These are phyloP conservation scores for Microbotryomycetes sp. DNA, from an alignment of 1,284 basidiomycete species.

Conservation along the genomic window DNA sequence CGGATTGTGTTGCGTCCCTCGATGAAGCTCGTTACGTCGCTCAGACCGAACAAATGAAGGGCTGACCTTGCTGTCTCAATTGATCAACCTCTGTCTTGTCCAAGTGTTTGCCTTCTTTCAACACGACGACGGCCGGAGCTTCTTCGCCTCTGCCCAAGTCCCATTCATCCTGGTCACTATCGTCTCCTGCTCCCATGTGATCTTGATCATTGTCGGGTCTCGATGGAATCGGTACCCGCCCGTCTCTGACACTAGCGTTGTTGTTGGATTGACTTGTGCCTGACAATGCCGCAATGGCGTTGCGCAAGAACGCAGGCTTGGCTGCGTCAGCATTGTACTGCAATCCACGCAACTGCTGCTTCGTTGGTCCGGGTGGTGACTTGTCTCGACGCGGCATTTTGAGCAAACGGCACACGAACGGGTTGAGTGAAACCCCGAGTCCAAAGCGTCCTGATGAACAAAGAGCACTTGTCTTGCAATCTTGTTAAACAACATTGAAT, in stretches of 20 bases:
- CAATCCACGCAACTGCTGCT: background rate
- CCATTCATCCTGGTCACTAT: slow-evolving; percentile 24
- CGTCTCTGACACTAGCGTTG: background rate
- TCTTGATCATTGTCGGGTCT: slow-evolving; percentile 7
- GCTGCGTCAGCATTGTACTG: slow-evolving; percentile 1
- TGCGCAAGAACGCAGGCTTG: slow-evolving; percentile 25
- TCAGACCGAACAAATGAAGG: background rate
- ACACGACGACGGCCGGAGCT: slow-evolving; percentile 28
- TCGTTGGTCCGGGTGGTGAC: background rate
- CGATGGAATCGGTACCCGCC: slow-evolving; percentile 19
- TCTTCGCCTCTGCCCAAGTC: slow-evolving; percentile 27
- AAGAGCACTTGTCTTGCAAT: too few species aligned
- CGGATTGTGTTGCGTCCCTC: too few species aligned
- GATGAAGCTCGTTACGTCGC: background rate
- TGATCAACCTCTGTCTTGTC: slow-evolving; percentile 21
- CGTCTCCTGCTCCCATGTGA: background rate
- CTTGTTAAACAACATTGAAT: too few species aligned
- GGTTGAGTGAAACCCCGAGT: too few species aligned
- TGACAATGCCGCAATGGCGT: slow-evolving; percentile 18
- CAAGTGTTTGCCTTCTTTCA: slow-evolving; percentile 30
- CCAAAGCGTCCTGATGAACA: too few species aligned
- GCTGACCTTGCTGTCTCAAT: slow-evolving; percentile 21
- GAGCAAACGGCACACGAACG: too few species aligned
- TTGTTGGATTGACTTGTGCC: background rate
- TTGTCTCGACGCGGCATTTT: too few species aligned